phyloP scores from a whole-genome alignment of 1,284 basidiomycete genomes.

The Naganishia sp. region DNA sequence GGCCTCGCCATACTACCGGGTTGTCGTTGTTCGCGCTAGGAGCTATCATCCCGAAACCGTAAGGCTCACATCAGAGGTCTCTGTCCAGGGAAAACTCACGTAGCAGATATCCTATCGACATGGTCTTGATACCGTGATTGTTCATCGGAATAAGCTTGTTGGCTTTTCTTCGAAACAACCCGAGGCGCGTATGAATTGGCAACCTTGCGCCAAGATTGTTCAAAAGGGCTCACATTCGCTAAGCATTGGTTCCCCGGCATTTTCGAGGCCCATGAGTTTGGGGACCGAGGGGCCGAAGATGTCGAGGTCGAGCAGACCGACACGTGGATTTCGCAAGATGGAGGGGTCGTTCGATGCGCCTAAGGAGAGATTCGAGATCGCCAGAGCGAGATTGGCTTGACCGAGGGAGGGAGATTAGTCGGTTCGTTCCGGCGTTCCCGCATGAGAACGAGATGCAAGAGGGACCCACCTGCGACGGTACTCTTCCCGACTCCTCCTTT shows the following conservation, averaged over 20 bases:
- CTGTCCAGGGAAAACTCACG: constrained; percentile 44
- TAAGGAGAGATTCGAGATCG: constrained; percentile 39
- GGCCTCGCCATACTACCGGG: constrained; percentile 89
- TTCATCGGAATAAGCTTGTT: constrained; percentile 79
- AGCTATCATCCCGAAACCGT: constrained; percentile 61
- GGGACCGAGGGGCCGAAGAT: constrained; percentile 97
- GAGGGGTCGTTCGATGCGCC: constrained; percentile 44
- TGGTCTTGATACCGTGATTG: constrained; percentile 89
- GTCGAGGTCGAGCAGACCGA: constrained; percentile 91
- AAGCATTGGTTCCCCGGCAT: constrained; percentile 74
- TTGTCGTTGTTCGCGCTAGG: constrained; percentile 62
- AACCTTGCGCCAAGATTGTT: background rate
- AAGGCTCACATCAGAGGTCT: constrained; percentile 39
- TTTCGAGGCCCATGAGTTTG: constrained; percentile 87
- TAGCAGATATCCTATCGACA: constrained; percentile 88
- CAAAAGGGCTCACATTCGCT: constrained; percentile 62
- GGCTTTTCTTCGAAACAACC: constrained; percentile 54
- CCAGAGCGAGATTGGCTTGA: constrained; percentile 73
- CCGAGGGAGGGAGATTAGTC: background rate
- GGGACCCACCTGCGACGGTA: constrained; percentile 73
- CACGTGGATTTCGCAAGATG: constrained; percentile 53
- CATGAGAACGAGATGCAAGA: no score
- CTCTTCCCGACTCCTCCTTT: constrained; percentile 98
- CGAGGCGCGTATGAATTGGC: background rate
- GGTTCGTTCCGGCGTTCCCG: background rate